A percentile compares a stretch with the other conserved stretches of the same genome.
Evolutionary conservation across 495 filamentous ascomycete species (phyloP).

Genomic region (Staphylotrichum tortipilum): DNA sequence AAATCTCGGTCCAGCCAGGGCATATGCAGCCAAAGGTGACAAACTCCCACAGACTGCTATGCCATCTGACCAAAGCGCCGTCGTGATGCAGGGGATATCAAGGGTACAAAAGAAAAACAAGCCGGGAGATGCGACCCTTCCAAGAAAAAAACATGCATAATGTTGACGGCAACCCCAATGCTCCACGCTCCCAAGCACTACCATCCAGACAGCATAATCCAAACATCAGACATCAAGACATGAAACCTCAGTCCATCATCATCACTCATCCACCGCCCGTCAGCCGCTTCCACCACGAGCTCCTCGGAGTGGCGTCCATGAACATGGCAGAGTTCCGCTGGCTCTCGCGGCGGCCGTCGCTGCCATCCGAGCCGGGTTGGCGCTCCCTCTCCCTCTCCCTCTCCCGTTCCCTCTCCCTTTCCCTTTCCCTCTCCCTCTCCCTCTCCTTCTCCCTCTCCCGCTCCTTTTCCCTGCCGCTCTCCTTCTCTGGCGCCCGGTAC

Average conservation of each 20-base stretch:
- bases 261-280: slow-evolving; percentile 13
- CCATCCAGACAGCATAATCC: neutral
- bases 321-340: slow-evolving; percentile 29
- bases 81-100: slow-evolving; percentile 2
- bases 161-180: neutral
- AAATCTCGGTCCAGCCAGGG: neutral
- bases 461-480: slow-evolving; percentile 6
- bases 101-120: neutral
- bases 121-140: neutral
- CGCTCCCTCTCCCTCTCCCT: slow-evolving; percentile 19
- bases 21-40: neutral
- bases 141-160: neutral
- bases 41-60: neutral
- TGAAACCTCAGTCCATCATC: neutral
- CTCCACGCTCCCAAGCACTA: neutral
- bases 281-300: slow-evolving; percentile 48
- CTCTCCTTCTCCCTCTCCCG: slow-evolving; percentile 16
- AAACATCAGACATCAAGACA: neutral
- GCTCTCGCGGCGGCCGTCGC: slow-evolving; percentile 32
- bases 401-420: slow-evolving; percentile 4
- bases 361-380: slow-evolving; percentile 36
- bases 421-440: slow-evolving; percentile 10
- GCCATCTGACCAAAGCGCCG: neutral
- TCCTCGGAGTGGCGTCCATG: slow-evolving; percentile 39
- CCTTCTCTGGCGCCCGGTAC: slow-evolving; percentile 10